Evolutionary conservation across 805 yeast species (phyloP), one percentile per base, ranked within the genome.

Genomic region (Candida bentonensis): DNA sequence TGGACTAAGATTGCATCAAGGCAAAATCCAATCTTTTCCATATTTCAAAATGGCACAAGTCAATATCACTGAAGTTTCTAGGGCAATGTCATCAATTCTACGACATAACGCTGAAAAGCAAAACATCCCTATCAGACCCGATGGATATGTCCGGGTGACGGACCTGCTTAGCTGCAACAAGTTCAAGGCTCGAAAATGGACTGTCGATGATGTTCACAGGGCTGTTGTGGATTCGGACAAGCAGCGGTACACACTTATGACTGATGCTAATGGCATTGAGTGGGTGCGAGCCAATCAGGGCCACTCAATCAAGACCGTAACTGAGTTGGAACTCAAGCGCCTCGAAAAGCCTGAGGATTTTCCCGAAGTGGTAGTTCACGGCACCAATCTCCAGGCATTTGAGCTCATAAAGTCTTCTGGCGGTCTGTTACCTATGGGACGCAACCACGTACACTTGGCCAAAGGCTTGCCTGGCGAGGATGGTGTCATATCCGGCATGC

Each of bases 401-500:
- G 53, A 62, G 1, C 46, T 57, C 22, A 81, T 81, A 3, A 46
- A 70, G 36, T 4, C 7, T 21, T 53, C 69, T 3, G 78, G 76
- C 0, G 84, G 82, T 0, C 61, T 88, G 22, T 68, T 70, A 13
- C 67, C 62, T 48, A 82, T 86, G 94, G 63, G 60, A 26, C 64
- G 96, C 55, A 81, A 81, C 51, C 96, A 88, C 58, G 75, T 88
- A 17, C 96, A 88, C 62, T 69, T 87, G 54, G 82, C 96, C 0
- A 65, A 74, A 1, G 78, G 77, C 15, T 50, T 72, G 11, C 69
- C 73, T 1, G 61, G 65, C 2, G 65, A 66, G 2, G 57, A 59
- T 15, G 36, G 64, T 15, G 77, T 78, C 9, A 67, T 79, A 5
- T 76, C 86, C 49, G 96, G 96, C 0, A 73, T 84, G 63, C 65